Conservation (phyloP, 2,329 filamentous ascomycete genomes). For the Biscogniauxia sp. region DNA sequence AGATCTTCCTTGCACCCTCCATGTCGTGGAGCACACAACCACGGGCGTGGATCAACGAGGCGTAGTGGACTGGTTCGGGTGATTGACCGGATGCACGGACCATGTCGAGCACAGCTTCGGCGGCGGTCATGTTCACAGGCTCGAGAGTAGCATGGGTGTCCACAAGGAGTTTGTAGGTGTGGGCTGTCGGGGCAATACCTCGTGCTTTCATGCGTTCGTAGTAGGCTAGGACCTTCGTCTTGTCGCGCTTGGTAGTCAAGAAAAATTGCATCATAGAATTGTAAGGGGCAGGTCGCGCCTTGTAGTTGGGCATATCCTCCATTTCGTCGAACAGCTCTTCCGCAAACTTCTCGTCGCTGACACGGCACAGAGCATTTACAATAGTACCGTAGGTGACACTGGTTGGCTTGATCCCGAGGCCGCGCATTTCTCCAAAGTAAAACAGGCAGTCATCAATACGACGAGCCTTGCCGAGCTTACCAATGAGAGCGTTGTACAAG, state of each 20-base stretch:
- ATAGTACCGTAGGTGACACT: conserved; percentile 98
- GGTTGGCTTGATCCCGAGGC: conserved; percentile 86
- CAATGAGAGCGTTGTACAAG: conserved; percentile 96
- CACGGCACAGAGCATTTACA: conserved; percentile 94
- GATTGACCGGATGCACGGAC: conserved; percentile 72
- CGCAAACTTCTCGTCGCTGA: conserved; percentile 95
- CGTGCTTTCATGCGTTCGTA: conserved; percentile 90
- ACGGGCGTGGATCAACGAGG: conserved; percentile 91
- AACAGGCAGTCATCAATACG: conserved; percentile 97
- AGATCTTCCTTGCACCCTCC: conserved; percentile 74
- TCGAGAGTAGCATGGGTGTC: conserved; percentile 94
- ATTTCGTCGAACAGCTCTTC: conserved; percentile 99
- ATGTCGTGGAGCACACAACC: conserved; percentile 94
- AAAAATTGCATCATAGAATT: conserved; percentile 99
- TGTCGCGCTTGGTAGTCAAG: conserved; percentile 94
- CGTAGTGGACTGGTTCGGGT: conserved; percentile 92
- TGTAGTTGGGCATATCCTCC: conserved; percentile 99
- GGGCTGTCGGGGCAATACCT: conserved; percentile 85
- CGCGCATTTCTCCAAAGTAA: conserved; percentile 97
- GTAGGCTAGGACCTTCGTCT: conserved; percentile 88
- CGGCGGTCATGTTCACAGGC: conserved; percentile 82
- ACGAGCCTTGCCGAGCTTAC: conserved; percentile 95
- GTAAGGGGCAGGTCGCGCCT: conserved; percentile 93
- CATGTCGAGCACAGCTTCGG: conserved; percentile 76
- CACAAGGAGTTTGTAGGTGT: conserved; percentile 96